These are phyloP conservation scores for Penicillium sp. DNA, from an alignment of 2,329 filamentous ascomycete genomes.

Conservation along the genomic window DNA sequence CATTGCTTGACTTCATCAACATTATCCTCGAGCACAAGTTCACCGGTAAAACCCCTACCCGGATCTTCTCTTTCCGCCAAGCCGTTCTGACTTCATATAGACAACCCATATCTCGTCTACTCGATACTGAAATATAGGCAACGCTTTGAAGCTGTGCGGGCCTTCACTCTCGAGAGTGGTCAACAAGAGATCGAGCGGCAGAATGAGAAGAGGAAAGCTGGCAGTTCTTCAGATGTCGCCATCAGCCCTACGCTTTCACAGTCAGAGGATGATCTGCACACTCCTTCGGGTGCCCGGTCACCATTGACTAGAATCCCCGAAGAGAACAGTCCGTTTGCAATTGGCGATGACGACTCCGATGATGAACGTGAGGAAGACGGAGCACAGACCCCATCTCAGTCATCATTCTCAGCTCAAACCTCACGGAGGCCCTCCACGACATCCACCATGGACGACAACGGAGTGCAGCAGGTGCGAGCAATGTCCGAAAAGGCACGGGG, in stretches of 20 bases:
- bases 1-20: conserved; percentile 84
- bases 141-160: conserved; percentile 77
- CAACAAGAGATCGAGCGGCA: conserved; percentile 86
- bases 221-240: conserved; percentile 34
- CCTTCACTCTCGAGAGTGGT: conserved; percentile 87
- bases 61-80: neutral
- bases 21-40: conserved; percentile 88
- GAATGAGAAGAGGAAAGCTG: conserved; percentile 67
- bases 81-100: conserved; percentile 43
- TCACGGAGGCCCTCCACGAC: conserved; percentile 67
- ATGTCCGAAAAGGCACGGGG: conserved; percentile 98
- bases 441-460: conserved; percentile 68
- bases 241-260: conserved; percentile 37
- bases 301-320: conserved; percentile 68
- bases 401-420: conserved; percentile 54
- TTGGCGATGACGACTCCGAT: conserved; percentile 70
- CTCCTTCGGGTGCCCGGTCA: conserved; percentile 52
- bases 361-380: conserved; percentile 58
- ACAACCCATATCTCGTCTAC: conserved; percentile 78
- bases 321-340: conserved; percentile 78
- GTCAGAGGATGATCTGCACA: conserved; percentile 41
- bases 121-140: conserved; percentile 75
- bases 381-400: conserved; percentile 58
- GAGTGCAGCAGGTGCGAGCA: conserved; percentile 77
- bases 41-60: conserved; percentile 54